phyloP scores from a whole-genome alignment of 2,329 filamentous ascomycete genomes.

The Cladosporium phlei region DNA sequence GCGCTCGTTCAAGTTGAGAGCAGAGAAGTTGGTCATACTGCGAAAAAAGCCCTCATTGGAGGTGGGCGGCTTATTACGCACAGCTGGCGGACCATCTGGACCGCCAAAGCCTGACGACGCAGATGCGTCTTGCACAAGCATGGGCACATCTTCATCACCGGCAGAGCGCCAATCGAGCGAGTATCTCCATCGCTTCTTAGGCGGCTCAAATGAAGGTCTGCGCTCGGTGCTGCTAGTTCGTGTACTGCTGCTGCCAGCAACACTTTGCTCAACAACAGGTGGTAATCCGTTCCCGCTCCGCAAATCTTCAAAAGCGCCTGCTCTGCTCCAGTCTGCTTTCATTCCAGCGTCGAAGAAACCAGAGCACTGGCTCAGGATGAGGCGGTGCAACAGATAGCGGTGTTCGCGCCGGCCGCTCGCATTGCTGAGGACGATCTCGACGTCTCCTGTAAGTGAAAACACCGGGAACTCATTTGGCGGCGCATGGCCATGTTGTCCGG shows the following conservation, averaged over 20 bases:
- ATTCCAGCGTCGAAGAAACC: conserved; percentile 80
- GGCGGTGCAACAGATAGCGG: conserved; percentile 78
- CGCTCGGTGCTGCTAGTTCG: conserved; percentile 38
- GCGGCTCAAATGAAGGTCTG: conserved; percentile 27
- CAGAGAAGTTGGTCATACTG: conserved; percentile 75
- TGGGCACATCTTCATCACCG: conserved; percentile 56
- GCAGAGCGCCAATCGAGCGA: conserved; percentile 73
- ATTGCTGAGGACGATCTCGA: conserved; percentile 71
- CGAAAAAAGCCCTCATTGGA: conserved; percentile 73
- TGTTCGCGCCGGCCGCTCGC: conserved; percentile 66
- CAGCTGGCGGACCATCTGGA: conserved; percentile 44
- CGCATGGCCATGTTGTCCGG: conserved; percentile 54
- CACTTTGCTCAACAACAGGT: conserved; percentile 50
- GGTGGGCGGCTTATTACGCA: conserved; percentile 59
- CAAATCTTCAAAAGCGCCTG: conserved; percentile 4
- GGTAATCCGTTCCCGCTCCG: conserved; percentile 42
- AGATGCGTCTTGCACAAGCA: conserved; percentile 12
- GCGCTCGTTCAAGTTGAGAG: conserved; percentile 44
- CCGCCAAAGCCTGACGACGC: conserved; percentile 27
- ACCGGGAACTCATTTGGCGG: conserved; percentile 89
- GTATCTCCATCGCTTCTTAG: conserved; percentile 72
- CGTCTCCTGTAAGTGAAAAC: conserved; percentile 85
- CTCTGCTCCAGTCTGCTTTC: conserved; percentile 28
- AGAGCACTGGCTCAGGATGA: conserved; percentile 84
- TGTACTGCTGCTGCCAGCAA: conserved; percentile 31